A percentile compares a stretch with the other conserved stretches of the same genome.
Evolutionary conservation across 306 rosid species (phyloP).

Genomic region (Adenanthera pavonina): DNA sequence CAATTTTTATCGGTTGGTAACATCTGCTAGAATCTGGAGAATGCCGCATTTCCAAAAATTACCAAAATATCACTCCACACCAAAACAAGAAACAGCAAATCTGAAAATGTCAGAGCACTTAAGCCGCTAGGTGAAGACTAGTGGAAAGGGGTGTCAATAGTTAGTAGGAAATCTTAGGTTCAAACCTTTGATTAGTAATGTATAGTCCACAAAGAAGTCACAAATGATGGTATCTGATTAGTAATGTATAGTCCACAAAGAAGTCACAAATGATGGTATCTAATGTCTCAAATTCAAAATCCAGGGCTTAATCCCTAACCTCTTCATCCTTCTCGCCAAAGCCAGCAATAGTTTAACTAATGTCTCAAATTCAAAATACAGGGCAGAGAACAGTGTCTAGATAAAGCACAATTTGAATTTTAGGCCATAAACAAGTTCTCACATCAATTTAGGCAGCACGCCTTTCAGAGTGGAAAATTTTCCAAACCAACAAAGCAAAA

Average conservation of each 20-base stretch:
- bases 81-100: conserved; percentile 4
- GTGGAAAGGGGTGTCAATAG: not conserved
- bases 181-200: not conserved
- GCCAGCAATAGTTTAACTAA: conserved; percentile 4
- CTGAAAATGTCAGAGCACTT: not conserved
- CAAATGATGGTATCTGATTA: not conserved
- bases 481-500: not conserved
- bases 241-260: not conserved
- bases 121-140: not conserved
- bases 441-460: conserved; percentile 29
- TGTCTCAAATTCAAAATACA: conserved; percentile 15
- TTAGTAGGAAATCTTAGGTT: not conserved
- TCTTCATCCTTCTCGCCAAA: not conserved
- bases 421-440: not conserved
- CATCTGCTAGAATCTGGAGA: conserved; percentile 25
- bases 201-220: not conserved
- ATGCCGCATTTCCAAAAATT: conserved; percentile 28
- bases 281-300: not conserved
- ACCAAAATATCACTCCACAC: conserved; percentile 6
- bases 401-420: conserved; percentile 14
- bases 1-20: conserved; percentile 18
- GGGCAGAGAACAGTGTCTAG: conserved; percentile 2
- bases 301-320: not conserved
- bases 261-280: not conserved
- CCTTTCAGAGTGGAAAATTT: conserved; percentile 18